Evolutionary conservation across 2,329 filamentous ascomycete genomes (phyloP).

Genomic region (Chrysosporium queenslandicum): DNA sequence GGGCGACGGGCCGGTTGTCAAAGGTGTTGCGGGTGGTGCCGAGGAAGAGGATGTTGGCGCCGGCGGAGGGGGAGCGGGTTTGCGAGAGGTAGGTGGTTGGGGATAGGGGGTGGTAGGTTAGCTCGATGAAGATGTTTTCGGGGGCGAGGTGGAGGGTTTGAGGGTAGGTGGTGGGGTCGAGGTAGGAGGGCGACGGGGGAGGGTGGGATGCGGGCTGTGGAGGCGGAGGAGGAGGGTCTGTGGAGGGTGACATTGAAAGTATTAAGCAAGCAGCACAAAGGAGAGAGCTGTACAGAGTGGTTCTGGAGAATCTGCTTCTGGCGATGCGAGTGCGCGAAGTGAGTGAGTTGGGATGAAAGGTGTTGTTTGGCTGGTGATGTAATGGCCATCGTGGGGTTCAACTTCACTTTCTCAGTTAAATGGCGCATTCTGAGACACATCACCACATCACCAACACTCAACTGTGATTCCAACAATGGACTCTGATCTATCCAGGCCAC

Average conservation of each 20-base stretch:
- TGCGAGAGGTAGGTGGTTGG: slow-evolving; percentile 27
- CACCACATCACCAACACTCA: too few species aligned
- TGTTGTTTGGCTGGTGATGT: too few species aligned
- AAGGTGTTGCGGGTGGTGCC: slow-evolving; percentile 39
- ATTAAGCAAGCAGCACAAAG: too few species aligned
- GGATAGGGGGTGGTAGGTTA: slow-evolving; percentile 35
- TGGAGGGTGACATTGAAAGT: neutral
- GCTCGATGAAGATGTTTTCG: slow-evolving; percentile 35
- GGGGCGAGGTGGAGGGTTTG: slow-evolving; percentile 35
- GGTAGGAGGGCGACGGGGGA: slow-evolving; percentile 13
- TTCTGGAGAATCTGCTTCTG: too few species aligned
- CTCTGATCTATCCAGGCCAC: too few species aligned
- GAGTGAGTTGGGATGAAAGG: too few species aligned
- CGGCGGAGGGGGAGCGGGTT: slow-evolving; percentile 34
- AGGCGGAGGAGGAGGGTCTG: neutral
- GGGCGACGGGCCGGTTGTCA: slow-evolving; percentile 32
- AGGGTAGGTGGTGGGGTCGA: slow-evolving; percentile 22
- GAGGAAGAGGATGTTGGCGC: slow-evolving; percentile 39
- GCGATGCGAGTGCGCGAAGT: too few species aligned
- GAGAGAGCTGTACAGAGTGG: too few species aligned
- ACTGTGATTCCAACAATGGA: too few species aligned
- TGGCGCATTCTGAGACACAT: too few species aligned
- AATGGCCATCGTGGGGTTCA: too few species aligned
- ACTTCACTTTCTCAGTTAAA: too few species aligned
- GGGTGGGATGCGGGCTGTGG: neutral